Base-by-base conservation (phyloP, 192 early-diverging fungal genomes). In the Coemansia sp. region DNA sequence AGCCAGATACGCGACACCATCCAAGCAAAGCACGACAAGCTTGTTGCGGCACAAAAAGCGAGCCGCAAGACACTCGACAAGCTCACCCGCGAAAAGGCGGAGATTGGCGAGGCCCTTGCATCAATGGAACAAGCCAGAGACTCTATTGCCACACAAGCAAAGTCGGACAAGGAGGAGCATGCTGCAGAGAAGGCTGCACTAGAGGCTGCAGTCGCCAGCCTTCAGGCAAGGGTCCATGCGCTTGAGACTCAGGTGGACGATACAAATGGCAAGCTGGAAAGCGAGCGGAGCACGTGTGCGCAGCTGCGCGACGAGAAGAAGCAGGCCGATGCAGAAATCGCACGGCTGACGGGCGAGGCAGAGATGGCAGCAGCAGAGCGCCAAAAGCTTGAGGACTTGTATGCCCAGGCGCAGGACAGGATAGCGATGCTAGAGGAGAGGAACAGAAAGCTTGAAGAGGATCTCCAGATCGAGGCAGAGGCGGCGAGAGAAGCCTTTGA, bases 381-480 rank as follows among this genome's bases (percentile, higher is more conserved):
- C 27, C 6, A 50, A 7, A 23, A 28, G 10, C 62, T 64, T 6
- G 67, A 70, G 40, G 44, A 50, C 1, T 40, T 38, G 37, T 59
- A 59, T 15, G 56, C 37, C 13, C 41, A 56, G 53, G 62, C 72
- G 33, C 74, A 59, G 63, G 23, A 47, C 14, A 30, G 13, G 17
- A 56, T 58, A 8, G 65, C 58, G 0, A 54, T 19, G 59, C 65
- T 78, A 20, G 75, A 76, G 37, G 59, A 58, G 14, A 55, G 31
- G 50, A 76, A 67, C 44, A 52, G 50, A 4, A 44, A 37, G 60
- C 64, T 76, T 31, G 57, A 45, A 2, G 75, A 79, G 20, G 75
- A 79, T 20, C 65, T 79, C 58, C 69, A 68, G 56, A 79, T 79
- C 33, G 69, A 79, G 66, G 62, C 75, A 2, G 54, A 79, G 65